Evolutionary conservation across 805 yeast species (phyloP).

Genomic region (Candida chauliodis): DNA sequence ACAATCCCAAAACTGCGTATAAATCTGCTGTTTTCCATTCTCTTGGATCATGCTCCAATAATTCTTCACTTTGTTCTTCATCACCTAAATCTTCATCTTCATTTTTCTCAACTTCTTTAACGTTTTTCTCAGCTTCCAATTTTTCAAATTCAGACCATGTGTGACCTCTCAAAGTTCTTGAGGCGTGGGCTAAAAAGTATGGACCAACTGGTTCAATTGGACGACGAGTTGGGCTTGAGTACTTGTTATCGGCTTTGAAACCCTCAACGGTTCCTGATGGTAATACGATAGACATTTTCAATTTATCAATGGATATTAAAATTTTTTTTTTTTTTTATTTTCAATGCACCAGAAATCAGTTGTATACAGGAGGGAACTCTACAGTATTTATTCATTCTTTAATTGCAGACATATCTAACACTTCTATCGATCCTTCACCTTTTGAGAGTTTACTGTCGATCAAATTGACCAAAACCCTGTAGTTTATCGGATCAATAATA

Average conservation of each 20-base stretch:
- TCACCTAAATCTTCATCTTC: slow-evolving; percentile 67
- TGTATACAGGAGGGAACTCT: slow-evolving; percentile 5
- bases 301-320: background rate
- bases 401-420: slow-evolving; percentile 85
- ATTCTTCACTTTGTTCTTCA: slow-evolving; percentile 64
- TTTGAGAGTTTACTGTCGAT: slow-evolving; percentile 46
- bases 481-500: slow-evolving; percentile 81
- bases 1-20: slow-evolving; percentile 92
- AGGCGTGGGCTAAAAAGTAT: slow-evolving; percentile 91
- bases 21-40: slow-evolving; percentile 97
- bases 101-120: slow-evolving; percentile 61
- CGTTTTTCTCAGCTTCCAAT: slow-evolving; percentile 87
- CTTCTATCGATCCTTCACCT: slow-evolving; percentile 70
- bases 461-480: slow-evolving; percentile 60
- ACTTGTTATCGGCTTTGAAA: slow-evolving; percentile 48
- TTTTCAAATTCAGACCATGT: slow-evolving; percentile 98
- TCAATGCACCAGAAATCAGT: background rate
- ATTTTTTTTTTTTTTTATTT: background rate
- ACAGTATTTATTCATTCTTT: slow-evolving; percentile 36
- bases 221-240: slow-evolving; percentile 64
- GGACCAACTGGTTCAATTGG: slow-evolving; percentile 97
- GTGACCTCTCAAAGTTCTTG: slow-evolving; percentile 93
- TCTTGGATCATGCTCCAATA: slow-evolving; percentile 89
- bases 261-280: slow-evolving; percentile 47
- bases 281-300: slow-evolving; percentile 32